These are phyloP conservation scores for Nitzschia sp. DNA, from an alignment of 108 stramenopile species.

Conservation along the genomic window DNA sequence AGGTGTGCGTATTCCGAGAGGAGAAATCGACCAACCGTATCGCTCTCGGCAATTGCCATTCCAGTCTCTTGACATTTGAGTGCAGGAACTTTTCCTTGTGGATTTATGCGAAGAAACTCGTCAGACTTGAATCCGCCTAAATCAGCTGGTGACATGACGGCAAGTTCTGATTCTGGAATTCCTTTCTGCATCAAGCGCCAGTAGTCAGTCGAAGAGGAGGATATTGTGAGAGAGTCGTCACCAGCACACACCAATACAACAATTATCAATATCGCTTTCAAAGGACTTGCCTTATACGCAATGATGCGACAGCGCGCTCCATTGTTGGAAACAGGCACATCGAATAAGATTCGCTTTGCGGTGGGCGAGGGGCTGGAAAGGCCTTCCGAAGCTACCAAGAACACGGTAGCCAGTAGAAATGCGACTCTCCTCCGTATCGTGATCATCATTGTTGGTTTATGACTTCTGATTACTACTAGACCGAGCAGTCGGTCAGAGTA, in stretches of 20 bases:
- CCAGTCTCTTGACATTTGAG: conserved; percentile 42
- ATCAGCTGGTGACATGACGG: conserved; percentile 63
- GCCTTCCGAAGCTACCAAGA: too few species aligned
- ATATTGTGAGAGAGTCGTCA: not conserved
- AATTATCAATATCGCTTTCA: not conserved
- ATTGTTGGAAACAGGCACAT: conserved; percentile 93
- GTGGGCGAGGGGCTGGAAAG: not conserved
- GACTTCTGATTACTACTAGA: too few species aligned
- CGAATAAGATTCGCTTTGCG: conserved; percentile 67
- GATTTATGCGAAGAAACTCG: conserved; percentile 79
- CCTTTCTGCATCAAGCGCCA: conserved; percentile 37
- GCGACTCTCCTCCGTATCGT: too few species aligned
- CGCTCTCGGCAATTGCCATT: conserved; percentile 74
- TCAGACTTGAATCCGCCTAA: conserved; percentile 86
- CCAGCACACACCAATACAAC: not conserved
- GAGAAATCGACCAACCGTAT: conserved; percentile 87
- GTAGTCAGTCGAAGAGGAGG: not conserved
- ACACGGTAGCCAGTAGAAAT: too few species aligned
- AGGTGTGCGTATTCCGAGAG: conserved; percentile 54
- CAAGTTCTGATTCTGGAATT: conserved; percentile 60
- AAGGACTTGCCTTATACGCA: conserved; percentile 50
- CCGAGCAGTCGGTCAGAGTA: too few species aligned
- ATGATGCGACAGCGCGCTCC: conserved; percentile 90
- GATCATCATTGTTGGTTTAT: too few species aligned
- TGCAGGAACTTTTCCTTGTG: conserved; percentile 91